These are phyloP conservation scores for Dioscorea zingiberensis DNA, from an alignment of 106 monocot species.

Conservation along the genomic window DNA sequence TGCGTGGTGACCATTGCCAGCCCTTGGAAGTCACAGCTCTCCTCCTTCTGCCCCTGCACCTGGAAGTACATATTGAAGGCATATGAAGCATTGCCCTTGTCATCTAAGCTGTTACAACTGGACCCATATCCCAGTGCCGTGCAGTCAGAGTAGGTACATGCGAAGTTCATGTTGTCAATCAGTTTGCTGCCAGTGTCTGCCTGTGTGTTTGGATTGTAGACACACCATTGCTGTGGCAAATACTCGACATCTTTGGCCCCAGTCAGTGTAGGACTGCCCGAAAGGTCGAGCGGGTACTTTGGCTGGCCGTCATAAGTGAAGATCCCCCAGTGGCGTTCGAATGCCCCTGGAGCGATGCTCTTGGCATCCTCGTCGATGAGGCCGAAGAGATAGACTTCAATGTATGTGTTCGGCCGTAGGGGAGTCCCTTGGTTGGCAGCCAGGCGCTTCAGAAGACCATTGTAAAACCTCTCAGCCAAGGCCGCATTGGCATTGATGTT, in stretches of 20 bases:
- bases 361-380: constrained; percentile 7
- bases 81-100: constrained; percentile 25
- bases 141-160: constrained; percentile 10
- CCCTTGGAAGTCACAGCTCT: constrained; percentile 23
- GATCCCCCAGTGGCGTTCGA: constrained; percentile 3
- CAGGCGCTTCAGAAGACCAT: constrained; percentile 2
- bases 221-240: neutral
- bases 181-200: constrained; percentile 1
- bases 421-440: neutral
- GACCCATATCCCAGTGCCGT: constrained; percentile 25
- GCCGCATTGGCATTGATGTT: neutral
- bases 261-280: neutral
- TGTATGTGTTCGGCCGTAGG: neutral
- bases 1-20: constrained; percentile 20
- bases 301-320: neutral
- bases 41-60: constrained; percentile 16
- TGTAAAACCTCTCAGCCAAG: neutral
- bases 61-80: constrained; percentile 39
- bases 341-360: neutral
- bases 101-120: constrained; percentile 16
- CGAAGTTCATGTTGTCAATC: constrained; percentile 11
- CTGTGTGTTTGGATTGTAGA: constrained; percentile 7
- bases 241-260: neutral
- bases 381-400: constrained; percentile 1
- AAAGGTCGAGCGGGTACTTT: constrained; percentile 1